Base-by-base conservation (phyloP, 2,329 filamentous ascomycete species). In the Colletotrichum horii region DNA sequence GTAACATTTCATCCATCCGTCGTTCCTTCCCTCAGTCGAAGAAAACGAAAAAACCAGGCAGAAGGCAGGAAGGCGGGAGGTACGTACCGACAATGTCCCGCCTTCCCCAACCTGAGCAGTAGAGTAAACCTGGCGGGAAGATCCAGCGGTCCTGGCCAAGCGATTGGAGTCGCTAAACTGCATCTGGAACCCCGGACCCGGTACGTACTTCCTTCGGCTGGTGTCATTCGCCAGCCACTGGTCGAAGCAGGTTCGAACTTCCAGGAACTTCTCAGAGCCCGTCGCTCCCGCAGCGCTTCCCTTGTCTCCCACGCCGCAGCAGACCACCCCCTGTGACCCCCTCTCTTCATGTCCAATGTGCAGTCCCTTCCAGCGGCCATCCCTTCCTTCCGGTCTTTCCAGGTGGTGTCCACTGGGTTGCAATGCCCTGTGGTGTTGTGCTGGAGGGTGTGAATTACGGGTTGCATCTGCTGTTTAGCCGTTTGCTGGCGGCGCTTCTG, bases 401-500 rank as follows among this genome's bases (percentile, higher is more conserved):
- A 58, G 55, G 24, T 30, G 26, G 24, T 58, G 55, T 30, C 55
- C 55, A 30, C 55, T 58, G 36, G n/a, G 43, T 52, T 8, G 43
- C 43, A 52, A 4, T 70, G 67, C 36, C 30, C 15, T 58, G 22
- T 7, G 30, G 38, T 48, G 28, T 36, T 62, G 58, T 56, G 43
- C 43, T 52, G 43, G n/a, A 52, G n/a, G 43, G 36, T 22, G 43
- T 52, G n/a, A n/a, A 52, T 52, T 52, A 22, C 43, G n/a, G 68
- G 28, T 26, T 28, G 48, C 28, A 32, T 38, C 32, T 24, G 48
- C 60, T 66, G 60, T 66, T 72, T 72, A 68, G 69, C 69, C 43
- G 62, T 73, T 68, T 75, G 52, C 71, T 74, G 69, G 61, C 62
- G 62, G 69, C 56, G 64, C 73, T 73, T 72, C 62, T 64, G 48